These are phyloP conservation scores for Ilyonectria robusta DNA, from an alignment of 2,329 filamentous ascomycete species.

Conservation along the genomic window DNA sequence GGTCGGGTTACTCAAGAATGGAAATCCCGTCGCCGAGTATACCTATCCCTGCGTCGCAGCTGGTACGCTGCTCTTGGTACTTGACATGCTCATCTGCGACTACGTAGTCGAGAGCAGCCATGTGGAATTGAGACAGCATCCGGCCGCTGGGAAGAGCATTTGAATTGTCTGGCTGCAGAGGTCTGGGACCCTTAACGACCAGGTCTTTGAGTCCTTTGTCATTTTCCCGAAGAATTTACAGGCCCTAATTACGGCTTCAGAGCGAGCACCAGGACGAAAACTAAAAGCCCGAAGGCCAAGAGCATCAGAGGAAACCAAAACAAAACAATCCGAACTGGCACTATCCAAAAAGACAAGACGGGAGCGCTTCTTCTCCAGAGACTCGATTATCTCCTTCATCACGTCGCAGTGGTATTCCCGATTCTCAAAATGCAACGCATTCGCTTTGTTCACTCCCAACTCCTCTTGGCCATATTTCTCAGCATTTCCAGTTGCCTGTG, in stretches of 20 bases:
- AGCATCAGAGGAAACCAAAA: too few relatives aligned
- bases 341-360: too few relatives aligned
- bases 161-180: constrained; percentile 51
- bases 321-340: too few relatives aligned
- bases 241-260: too few relatives aligned
- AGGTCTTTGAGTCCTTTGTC: constrained; percentile 47
- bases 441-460: too few relatives aligned
- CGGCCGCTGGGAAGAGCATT: constrained; percentile 1
- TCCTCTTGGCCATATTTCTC: too few relatives aligned
- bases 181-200: constrained; percentile 44
- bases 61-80: constrained; percentile 47
- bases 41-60: constrained; percentile 44
- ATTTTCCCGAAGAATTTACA: constrained; percentile 1
- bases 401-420: too few relatives aligned
- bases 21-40: constrained; percentile 22
- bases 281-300: neutral
- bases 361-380: too few relatives aligned
- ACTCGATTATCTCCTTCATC: too few relatives aligned
- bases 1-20: constrained; percentile 30
- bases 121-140: constrained; percentile 37
- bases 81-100: constrained; percentile 49
- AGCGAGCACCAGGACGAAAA: too few relatives aligned
- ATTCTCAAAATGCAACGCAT: too few relatives aligned
- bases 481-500: too few relatives aligned
- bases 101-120: constrained; percentile 52